Base-by-base conservation (phyloP, 768 basidiomycete genomes). In the Mycena olivaceomarginata region DNA sequence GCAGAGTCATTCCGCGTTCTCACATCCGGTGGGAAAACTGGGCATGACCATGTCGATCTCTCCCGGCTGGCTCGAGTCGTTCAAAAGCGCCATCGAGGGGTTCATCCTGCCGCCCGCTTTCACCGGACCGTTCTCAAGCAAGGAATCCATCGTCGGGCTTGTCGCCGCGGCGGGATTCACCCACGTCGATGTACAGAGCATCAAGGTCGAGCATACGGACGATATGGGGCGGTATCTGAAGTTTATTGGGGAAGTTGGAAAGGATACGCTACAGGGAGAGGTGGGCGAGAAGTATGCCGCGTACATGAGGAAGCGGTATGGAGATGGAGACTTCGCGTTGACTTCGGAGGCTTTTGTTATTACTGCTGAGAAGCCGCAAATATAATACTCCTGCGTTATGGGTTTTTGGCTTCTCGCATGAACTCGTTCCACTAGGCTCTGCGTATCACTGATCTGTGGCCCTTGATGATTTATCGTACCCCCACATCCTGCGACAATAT, bases 1-100 rank as follows among this genome's bases (percentile, higher is more conserved):
- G 5, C 60, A 76, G 75, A 76, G n/a, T 67, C 70, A 11, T 68
- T 76, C 75, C 70, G 75, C 2, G 65, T 76, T 25, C 75, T 72
- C 15, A 13, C 51, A 13, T 41, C 69, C 10, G 75, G 69, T 20
- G 75, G 75, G 1, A 65, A 31, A 45, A 9, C n/a, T 71, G 22
- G 75, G 69, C n/a, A 9, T 57, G 31, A 76, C 75, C 10, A 8
- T 25, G 16, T 72, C 65, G 75, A 67, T 39, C 7, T 2, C 45
- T n/a, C 70, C 75, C 4, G 70, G 70, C 48, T 76, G 75, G 75
- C 70, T 76, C 40, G 70, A 67, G 20, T 60, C 70, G 5, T 22
- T 76, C 25, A 43, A 60, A 25, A 12, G 25, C n/a, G 70, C 12
- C 5, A 22, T 65, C 41, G 31, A 41, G 5, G 75, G 48, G 2